These are phyloP conservation scores for Podospora comata DNA, from an alignment of 495 filamentous ascomycete species.

Conservation along the genomic window DNA sequence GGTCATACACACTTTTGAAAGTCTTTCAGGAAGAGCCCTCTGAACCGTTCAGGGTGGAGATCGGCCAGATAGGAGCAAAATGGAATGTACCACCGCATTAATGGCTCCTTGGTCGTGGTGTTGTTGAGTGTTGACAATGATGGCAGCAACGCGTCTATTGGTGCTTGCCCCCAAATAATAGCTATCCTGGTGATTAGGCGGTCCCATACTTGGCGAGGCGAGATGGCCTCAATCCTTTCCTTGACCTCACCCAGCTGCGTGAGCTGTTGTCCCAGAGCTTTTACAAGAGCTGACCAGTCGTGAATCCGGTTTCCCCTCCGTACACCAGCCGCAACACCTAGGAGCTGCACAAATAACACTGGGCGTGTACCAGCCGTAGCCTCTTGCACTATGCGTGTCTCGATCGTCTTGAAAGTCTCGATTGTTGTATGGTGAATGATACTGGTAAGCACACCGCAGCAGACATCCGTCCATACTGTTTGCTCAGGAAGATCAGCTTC, in stretches of 20 bases:
- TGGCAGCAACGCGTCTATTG: slow-evolving; percentile 75
- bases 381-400: slow-evolving; percentile 53
- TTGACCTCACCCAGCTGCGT: slow-evolving; percentile 38
- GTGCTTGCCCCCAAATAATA: slow-evolving; percentile 69
- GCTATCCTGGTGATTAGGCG: slow-evolving; percentile 58
- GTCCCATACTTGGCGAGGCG: slow-evolving; percentile 51
- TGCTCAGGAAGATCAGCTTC: slow-evolving; percentile 45
- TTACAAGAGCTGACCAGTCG: slow-evolving; percentile 66
- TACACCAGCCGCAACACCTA: slow-evolving; percentile 68
- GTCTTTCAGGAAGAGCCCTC: slow-evolving; percentile 68
- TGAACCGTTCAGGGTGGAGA: slow-evolving; percentile 71
- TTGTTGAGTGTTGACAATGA: slow-evolving; percentile 60
- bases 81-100: slow-evolving; percentile 68
- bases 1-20: slow-evolving; percentile 62
- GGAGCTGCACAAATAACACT: slow-evolving; percentile 54
- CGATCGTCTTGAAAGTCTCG: slow-evolving; percentile 62
- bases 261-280: slow-evolving; percentile 55
- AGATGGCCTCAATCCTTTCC: slow-evolving; percentile 37
- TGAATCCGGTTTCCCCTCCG: slow-evolving; percentile 71
- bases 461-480: slow-evolving; percentile 57
- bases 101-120: slow-evolving; percentile 57
- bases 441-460: slow-evolving; percentile 70
- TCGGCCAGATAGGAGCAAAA: slow-evolving; percentile 80
- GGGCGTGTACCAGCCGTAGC: slow-evolving; percentile 42
- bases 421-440: slow-evolving; percentile 76